Percentiles rank a stretch among this genome's conserved stretches.
These are phyloP conservation scores for Hymenoscyphus salicellus DNA, from an alignment of 2,329 filamentous ascomycete genomes.

Conservation along the genomic window DNA sequence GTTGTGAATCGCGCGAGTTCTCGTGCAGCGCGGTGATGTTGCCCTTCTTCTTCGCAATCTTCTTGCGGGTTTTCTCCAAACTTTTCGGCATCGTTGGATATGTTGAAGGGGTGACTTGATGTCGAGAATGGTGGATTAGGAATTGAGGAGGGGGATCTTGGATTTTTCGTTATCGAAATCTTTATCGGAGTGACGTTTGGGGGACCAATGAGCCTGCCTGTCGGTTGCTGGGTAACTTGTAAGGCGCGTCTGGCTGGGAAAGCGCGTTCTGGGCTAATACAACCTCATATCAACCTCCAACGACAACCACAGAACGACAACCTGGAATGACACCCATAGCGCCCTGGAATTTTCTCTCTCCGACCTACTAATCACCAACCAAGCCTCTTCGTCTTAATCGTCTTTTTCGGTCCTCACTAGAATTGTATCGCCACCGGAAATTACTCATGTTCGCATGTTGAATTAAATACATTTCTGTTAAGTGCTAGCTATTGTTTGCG, in stretches of 20 bases:
- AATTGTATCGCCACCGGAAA: neutral
- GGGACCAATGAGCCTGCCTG: slow-evolving; percentile 17
- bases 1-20: slow-evolving; percentile 81
- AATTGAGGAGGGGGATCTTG: neutral
- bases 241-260: too few relatives aligned
- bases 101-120: neutral
- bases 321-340: neutral
- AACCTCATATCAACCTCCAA: neutral
- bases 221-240: slow-evolving; percentile 1
- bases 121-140: neutral
- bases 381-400: neutral
- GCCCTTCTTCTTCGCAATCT: slow-evolving; percentile 82
- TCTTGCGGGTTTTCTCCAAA: slow-evolving; percentile 80
- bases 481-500: slow-evolving; percentile 22
- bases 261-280: neutral
- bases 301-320: neutral
- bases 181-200: slow-evolving; percentile 21
- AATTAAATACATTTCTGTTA: slow-evolving; percentile 22
- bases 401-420: neutral
- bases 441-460: neutral
- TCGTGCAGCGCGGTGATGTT: slow-evolving; percentile 75
- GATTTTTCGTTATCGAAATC: slow-evolving; percentile 23
- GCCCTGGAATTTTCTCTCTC: neutral
- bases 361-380: neutral
- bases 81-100: slow-evolving; percentile 67